phyloP scores from a whole-genome alignment of 495 filamentous ascomycete genomes.

The Penicillium subrubescens region DNA sequence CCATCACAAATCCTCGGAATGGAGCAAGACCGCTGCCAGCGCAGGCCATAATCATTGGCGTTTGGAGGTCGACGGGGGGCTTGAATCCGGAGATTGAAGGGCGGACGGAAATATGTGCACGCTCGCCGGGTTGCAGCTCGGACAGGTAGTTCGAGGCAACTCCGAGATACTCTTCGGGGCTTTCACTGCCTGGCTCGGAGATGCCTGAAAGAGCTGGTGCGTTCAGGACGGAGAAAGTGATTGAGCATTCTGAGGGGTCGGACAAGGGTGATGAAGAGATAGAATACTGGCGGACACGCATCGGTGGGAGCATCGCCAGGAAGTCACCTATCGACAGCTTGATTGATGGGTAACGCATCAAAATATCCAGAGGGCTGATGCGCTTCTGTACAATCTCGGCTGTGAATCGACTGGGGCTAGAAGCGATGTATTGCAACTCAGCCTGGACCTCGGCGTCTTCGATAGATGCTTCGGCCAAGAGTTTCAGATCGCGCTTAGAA shows the following conservation, averaged over 20 bases:
- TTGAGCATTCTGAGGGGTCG: conserved; percentile 57
- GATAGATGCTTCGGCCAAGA: conserved; percentile 45
- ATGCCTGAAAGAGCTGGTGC: conserved; percentile 50
- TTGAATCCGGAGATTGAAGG: conserved; percentile 64
- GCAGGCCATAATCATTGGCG: conserved; percentile 68
- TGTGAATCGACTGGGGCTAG: conserved; percentile 46
- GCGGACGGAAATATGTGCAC: conserved; percentile 62
- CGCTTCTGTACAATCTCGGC: conserved; percentile 57
- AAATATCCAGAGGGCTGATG: conserved; percentile 64
- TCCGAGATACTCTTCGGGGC: conserved; percentile 47
- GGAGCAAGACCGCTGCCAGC: conserved; percentile 63
- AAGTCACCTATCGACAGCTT: conserved; percentile 61
- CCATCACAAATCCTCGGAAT: conserved; percentile 71
- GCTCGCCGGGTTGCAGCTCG: conserved; percentile 58
- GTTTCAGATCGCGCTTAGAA: conserved; percentile 53
- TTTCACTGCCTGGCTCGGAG: conserved; percentile 34
- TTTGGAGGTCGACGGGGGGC: conserved; percentile 59
- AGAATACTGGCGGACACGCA: conserved; percentile 76
- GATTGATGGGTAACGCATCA: conserved; percentile 59
- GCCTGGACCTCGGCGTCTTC: conserved; percentile 31
- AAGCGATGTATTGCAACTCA: conserved; percentile 33
- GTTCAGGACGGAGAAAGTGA: conserved; percentile 69
- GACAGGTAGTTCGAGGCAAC: conserved; percentile 64
- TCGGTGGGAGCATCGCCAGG: conserved; percentile 69
- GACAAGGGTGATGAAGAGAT: conserved; percentile 75